Base-by-base conservation (phyloP, 192 early-diverging fungal genomes). In the Backusella macrospora region DNA sequence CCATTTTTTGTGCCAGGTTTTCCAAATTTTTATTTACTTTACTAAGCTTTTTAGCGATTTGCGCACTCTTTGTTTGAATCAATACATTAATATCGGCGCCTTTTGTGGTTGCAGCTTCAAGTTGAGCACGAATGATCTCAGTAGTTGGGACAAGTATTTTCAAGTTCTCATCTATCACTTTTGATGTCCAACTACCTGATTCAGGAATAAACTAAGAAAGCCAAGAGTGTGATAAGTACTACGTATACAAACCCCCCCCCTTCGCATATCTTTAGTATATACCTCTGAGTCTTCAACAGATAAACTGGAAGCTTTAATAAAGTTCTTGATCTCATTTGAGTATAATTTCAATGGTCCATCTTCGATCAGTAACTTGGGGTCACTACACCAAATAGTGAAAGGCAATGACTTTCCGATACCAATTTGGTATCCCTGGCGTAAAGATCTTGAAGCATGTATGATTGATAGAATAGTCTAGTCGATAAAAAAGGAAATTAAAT, bases 371-470 rank as follows among this genome's bases (percentile, higher is more conserved):
- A 83, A 59, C 26, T 72, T 68, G 8, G 62, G 38, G 44, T 85
- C 78, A 26, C 71, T 71, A 1, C 81, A 81, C 76, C 75, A 83
- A 47, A 89, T 81, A 2, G 66, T 82, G 63, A 87, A 83, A 3
- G 86, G 86, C 38, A 87, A 49, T n/a, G 72, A 65, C 16, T 78
- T 77, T 8, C 77, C 73, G 37, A 83, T 70, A 48, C 80, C 81
- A 12, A 87, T 79, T 52, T 84, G 83, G 49, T 89, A 80, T 37
- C 76, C 80, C 49, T 89, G 87, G 8, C 87, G 79, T 44, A 89
- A 44, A 3, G 87, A 85, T 9, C 87, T 77, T 29, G 83, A 80
- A 3, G 84, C 87, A 65, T 83, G 84, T 16, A 89, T 84, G 29
- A 89, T 75, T 21, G 71, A 65, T 18, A 89, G 66, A 8, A 84